A percentile compares a stretch with the other conserved stretches of the same genome.
phyloP scores from a whole-genome alignment of 1,284 basidiomycete genomes.

The Tilletia setariae region DNA sequence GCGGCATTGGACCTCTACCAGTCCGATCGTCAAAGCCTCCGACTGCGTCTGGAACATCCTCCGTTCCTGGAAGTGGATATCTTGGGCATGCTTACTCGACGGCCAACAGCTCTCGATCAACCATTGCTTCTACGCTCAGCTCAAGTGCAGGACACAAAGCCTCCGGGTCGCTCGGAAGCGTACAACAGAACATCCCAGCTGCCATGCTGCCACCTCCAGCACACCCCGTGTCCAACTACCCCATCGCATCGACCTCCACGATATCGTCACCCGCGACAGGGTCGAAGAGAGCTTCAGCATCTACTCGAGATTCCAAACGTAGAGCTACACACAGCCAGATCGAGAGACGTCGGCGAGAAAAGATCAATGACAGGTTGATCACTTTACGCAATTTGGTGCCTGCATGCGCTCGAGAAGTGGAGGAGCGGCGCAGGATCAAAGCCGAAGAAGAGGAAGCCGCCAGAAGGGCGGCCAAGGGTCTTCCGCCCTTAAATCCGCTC shows the following conservation, averaged over 20 bases:
- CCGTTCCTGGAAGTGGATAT: background rate
- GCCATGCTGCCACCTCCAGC: slow-evolving; percentile 6
- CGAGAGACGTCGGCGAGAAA: slow-evolving; percentile 26
- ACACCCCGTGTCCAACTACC: background rate
- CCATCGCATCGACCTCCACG: background rate
- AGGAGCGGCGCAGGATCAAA: slow-evolving; percentile 33
- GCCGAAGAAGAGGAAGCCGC: slow-evolving; percentile 37
- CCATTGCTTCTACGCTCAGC: background rate
- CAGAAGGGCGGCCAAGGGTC: background rate
- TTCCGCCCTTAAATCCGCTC: background rate
- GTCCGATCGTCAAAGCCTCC: background rate
- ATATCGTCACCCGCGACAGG: background rate
- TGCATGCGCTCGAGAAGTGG: slow-evolving; percentile 33
- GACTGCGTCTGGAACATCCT: background rate
- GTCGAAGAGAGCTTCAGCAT: background rate
- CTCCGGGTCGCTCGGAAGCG: background rate
- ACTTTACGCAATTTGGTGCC: slow-evolving; percentile 27
- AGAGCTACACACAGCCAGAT: slow-evolving; percentile 37
- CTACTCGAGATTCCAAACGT: slow-evolving; percentile 36
- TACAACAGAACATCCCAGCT: background rate
- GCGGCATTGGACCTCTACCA: background rate
- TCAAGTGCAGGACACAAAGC: background rate
- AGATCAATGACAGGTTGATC: slow-evolving; percentile 30
- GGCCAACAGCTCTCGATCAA: slow-evolving; percentile 12
- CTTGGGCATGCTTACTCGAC: background rate